A percentile compares a stretch with the other conserved stretches of the same genome.
Evolutionary conservation across 495 filamentous ascomycete genomes (phyloP).

Genomic region (Penicillium longicatenatum): DNA sequence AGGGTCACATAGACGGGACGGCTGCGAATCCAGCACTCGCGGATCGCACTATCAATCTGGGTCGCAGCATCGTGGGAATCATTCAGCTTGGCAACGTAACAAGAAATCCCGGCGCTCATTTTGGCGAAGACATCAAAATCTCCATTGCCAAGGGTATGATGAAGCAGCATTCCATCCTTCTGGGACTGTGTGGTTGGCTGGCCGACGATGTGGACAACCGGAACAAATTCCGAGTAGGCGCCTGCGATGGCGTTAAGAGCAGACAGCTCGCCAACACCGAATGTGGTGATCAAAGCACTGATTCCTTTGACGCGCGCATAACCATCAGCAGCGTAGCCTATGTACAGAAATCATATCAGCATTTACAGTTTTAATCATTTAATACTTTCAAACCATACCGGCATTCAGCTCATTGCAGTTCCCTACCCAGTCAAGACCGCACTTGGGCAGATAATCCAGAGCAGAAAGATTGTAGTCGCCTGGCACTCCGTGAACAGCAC

Average conservation of each 20-base stretch:
- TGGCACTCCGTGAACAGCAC: slow-evolving; percentile 65
- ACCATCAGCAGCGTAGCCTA: slow-evolving; percentile 72
- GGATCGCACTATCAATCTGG: slow-evolving; percentile 78
- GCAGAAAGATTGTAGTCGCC: slow-evolving; percentile 59
- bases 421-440: slow-evolving; percentile 64
- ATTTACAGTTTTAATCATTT: background rate
- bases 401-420: slow-evolving; percentile 72
- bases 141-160: slow-evolving; percentile 93
- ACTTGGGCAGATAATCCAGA: slow-evolving; percentile 63
- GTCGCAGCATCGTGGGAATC: slow-evolving; percentile 67
- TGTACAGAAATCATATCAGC: slow-evolving; percentile 1
- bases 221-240: slow-evolving; percentile 61
- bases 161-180: slow-evolving; percentile 66
- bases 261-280: slow-evolving; percentile 70
- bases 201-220: slow-evolving; percentile 66
- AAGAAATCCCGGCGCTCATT: slow-evolving; percentile 75
- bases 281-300: slow-evolving; percentile 66
- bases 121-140: slow-evolving; percentile 82
- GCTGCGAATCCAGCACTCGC: slow-evolving; percentile 73
- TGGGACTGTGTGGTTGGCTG: slow-evolving; percentile 55
- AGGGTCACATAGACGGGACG: slow-evolving; percentile 84
- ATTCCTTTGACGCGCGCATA: slow-evolving; percentile 71
- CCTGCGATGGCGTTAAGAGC: slow-evolving; percentile 71
- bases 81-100: slow-evolving; percentile 66
- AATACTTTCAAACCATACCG: slow-evolving; percentile 39